Base-by-base conservation (phyloP, 345 rosid species). In the Abelmoschus esculentus region DNA sequence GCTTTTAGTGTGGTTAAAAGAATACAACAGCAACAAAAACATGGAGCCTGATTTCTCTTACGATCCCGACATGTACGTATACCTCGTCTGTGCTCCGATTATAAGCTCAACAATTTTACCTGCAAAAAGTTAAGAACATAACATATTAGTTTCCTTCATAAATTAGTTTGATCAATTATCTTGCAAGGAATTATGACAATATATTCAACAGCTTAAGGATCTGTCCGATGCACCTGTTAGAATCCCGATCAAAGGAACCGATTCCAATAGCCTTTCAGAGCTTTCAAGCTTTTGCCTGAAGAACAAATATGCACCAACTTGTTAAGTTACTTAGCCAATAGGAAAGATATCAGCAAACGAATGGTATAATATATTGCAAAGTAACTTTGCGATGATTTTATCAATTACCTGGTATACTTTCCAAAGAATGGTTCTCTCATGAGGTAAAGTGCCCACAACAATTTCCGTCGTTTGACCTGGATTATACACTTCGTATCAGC, bases 361-460 rank as follows among this genome's bases (percentile, higher is more conserved):
- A 52, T 7, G 13, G 10, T 13, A 7, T 6, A 18, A 7, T 6
- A 18, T 31, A 67, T 13, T 28, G 3, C 34, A n/a, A 15, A 67
- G 26, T 26, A 22, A 60, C 44, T 15, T 60, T 0, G 22, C 1
- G 4, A 55, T 38, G 28, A 29, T 87, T 42, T 32, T 34, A 52
- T 66, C 34, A 7, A 15, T 49, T 72, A 87, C 99, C 91, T 90
- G 54, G 96, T 96, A 73, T 92, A 89, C 73, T 85, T 90, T 87
- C 80, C 80, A 73, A 96, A 96, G 80, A 89, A 96, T 71, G 99
- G 99, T 82, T 96, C 99, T 79, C 97, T 86, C 98, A 96, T 87
- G 34, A 90, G 81, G 77, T 92, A 92, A 64, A 96, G 82, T 56
- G 97, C 98, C 97, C 97, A 92, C 63, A 89, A 70, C 71, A 92